phyloP scores from a whole-genome alignment of 257 asterid species.

The Sherardia arvensis region DNA sequence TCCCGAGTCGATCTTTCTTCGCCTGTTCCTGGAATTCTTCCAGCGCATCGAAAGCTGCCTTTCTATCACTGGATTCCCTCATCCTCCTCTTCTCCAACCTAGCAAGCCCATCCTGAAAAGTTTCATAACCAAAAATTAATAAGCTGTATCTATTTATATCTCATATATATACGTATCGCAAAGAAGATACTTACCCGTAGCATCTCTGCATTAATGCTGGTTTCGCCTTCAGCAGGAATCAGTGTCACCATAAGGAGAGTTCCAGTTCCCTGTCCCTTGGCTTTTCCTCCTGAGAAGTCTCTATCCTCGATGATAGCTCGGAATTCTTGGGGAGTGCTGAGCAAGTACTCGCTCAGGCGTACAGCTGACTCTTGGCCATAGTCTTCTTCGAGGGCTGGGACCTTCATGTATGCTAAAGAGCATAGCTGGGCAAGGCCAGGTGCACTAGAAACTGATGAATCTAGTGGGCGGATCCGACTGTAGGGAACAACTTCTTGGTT shows the following conservation, averaged over 20 bases:
- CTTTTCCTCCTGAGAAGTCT: constrained; percentile 81
- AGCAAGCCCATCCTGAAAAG: constrained; percentile 84
- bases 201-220: constrained; percentile 67
- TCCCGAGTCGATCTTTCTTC: constrained; percentile 50
- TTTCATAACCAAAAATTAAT: not conserved
- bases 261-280: constrained; percentile 98
- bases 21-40: constrained; percentile 78
- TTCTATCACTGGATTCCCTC: constrained; percentile 56
- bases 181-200: constrained; percentile 41
- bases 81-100: constrained; percentile 91
- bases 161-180: not conserved
- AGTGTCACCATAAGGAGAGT: constrained; percentile 56
- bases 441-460: constrained; percentile 54
- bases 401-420: constrained; percentile 69
- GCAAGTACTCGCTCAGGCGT: constrained; percentile 53
- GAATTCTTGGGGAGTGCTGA: constrained; percentile 57
- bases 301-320: constrained; percentile 69
- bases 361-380: constrained; percentile 87
- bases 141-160: not conserved
- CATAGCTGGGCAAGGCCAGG: constrained; percentile 97
- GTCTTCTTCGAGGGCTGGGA: constrained; percentile 69
- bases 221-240: constrained; percentile 58
- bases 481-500: constrained; percentile 78
- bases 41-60: constrained; percentile 56
- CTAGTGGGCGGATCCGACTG: constrained; percentile 71